These are phyloP conservation scores for Hymenoscyphus repandus DNA, from an alignment of 2,329 filamentous ascomycete genomes.

Conservation along the genomic window DNA sequence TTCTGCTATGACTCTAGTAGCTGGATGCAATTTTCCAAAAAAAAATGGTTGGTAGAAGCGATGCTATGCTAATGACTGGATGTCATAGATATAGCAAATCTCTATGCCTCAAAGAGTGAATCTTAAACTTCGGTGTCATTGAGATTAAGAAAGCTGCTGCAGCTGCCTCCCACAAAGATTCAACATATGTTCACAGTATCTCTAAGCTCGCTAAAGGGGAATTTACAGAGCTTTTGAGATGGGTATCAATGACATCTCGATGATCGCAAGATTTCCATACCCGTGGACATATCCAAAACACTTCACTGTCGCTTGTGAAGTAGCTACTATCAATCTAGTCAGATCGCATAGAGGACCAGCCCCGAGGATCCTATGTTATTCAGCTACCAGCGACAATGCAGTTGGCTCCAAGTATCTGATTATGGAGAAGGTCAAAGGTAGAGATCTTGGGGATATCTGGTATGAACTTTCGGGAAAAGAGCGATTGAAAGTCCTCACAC, in stretches of 20 bases:
- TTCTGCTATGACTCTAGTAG: slow-evolving; percentile 3
- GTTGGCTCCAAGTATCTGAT: slow-evolving; percentile 35
- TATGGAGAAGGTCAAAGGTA: slow-evolving; percentile 33
- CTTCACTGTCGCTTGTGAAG: slow-evolving; percentile 9
- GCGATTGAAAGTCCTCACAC: slow-evolving; percentile 6
- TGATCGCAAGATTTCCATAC: slow-evolving; percentile 11
- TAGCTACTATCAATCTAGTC: slow-evolving; percentile 11
- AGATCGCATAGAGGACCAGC: slow-evolving; percentile 36
- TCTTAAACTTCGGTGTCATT: slow-evolving; percentile 6
- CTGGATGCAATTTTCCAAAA: slow-evolving; percentile 4
- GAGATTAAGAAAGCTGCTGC: slow-evolving; percentile 10
- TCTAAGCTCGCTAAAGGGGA: slow-evolving; percentile 27
- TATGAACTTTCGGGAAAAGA: slow-evolving; percentile 7
- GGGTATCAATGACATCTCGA: slow-evolving; percentile 6
- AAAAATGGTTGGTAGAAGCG: too few relatives aligned
- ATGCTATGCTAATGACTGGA: too few relatives aligned
- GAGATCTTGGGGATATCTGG: slow-evolving; percentile 25
- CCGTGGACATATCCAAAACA: slow-evolving; percentile 5
- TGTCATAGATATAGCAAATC: slow-evolving; percentile 8
- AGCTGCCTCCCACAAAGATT: slow-evolving; percentile 7
- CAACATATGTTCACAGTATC: slow-evolving; percentile 1
- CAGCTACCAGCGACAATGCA: slow-evolving; percentile 29
- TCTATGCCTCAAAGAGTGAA: slow-evolving; percentile 6
- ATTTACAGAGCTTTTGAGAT: slow-evolving; percentile 12
- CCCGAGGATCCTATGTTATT: slow-evolving; percentile 38